Conservation (phyloP, 768 basidiomycete species). For the Infundibulicybe gibba region DNA sequence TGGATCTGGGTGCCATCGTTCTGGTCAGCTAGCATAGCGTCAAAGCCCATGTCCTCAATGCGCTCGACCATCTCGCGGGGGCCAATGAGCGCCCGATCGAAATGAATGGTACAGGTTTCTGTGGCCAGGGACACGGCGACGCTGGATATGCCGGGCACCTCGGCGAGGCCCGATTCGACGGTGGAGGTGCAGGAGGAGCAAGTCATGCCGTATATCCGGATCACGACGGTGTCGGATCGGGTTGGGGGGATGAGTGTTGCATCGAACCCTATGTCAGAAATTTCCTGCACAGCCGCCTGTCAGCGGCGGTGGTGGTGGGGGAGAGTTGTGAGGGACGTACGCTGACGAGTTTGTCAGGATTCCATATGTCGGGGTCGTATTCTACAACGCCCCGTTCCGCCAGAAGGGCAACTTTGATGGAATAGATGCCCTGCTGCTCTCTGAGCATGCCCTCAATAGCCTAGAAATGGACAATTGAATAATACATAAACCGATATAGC, state of each 20-base stretch:
- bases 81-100: constrained; percentile 69
- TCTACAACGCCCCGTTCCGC: constrained; percentile 92
- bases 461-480: constrained; percentile 25
- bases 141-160: constrained; percentile 68
- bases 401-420: constrained; percentile 92
- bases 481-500: background rate
- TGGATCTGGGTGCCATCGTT: constrained; percentile 80
- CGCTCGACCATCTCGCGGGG: constrained; percentile 87
- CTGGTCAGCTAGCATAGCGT: constrained; percentile 81
- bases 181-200: constrained; percentile 78
- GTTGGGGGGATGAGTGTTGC: constrained; percentile 69
- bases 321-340: constrained; percentile 37
- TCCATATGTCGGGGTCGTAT: constrained; percentile 84
- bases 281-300: constrained; percentile 55
- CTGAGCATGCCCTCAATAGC: constrained; percentile 84
- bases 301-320: constrained; percentile 3
- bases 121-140: constrained; percentile 76
- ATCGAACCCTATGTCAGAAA: constrained; percentile 91
- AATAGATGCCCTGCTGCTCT: constrained; percentile 83
- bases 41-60: constrained; percentile 87
- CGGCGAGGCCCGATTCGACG: constrained; percentile 66
- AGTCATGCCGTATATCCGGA: constrained; percentile 91
- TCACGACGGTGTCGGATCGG: constrained; percentile 62
- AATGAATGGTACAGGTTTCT: constrained; percentile 70
- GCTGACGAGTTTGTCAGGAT: constrained; percentile 68